Conservation (phyloP, 2,329 filamentous ascomycete species). For the Cytospora schulzeri region DNA sequence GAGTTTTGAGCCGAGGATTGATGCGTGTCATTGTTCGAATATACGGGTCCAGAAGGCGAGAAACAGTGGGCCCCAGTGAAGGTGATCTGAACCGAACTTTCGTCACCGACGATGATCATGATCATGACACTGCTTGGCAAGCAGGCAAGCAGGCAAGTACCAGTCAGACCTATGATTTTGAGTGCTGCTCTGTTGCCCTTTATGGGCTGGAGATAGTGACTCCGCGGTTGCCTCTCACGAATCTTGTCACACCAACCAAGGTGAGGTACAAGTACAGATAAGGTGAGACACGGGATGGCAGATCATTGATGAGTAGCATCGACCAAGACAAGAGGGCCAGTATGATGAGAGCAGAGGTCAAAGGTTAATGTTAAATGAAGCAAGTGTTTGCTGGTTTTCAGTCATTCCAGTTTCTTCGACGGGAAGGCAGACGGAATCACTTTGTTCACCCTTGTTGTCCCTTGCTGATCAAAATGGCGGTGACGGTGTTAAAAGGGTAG, state of each 20-base stretch:
- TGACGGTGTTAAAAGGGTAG: conserved; percentile 13
- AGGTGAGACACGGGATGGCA: neutral
- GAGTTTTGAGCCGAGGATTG: neutral
- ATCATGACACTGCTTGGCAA: neutral
- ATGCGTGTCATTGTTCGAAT: neutral
- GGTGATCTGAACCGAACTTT: neutral
- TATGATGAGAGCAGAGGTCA: neutral
- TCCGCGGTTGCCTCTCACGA: neutral
- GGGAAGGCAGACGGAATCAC: neutral
- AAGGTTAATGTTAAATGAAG: neutral
- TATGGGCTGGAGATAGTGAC: neutral
- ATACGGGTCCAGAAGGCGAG: neutral
- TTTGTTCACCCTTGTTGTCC: neutral
- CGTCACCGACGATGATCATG: neutral
- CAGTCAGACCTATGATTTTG: neutral
- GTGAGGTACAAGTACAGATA: too few relatives aligned
- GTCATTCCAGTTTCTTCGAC: neutral
- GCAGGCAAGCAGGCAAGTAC: neutral
- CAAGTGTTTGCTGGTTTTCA: neutral
- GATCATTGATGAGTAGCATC: neutral
- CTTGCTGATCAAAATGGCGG: conserved; percentile 20
- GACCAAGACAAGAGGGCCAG: neutral
- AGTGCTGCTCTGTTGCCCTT: neutral
- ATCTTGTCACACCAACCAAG: neutral
- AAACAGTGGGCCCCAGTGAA: neutral